These are phyloP conservation scores for Ogataea wickerhamii DNA, from an alignment of 805 yeast genomes.

Conservation along the genomic window DNA sequence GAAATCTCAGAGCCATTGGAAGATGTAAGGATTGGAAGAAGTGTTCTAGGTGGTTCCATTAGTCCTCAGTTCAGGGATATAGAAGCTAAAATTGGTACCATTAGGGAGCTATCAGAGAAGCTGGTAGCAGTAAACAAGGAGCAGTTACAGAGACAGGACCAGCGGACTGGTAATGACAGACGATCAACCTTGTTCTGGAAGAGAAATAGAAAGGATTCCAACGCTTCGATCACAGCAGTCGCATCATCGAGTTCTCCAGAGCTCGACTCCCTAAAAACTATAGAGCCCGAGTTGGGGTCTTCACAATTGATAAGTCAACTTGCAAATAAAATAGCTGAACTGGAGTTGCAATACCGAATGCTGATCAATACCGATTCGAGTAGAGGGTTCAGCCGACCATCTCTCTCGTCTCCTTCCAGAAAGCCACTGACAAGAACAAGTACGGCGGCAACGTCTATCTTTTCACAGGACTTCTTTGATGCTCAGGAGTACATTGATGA, in stretches of 20 bases:
- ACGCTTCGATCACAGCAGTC: background rate
- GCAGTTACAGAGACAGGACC: constrained; percentile 6
- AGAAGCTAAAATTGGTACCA: constrained; percentile 16
- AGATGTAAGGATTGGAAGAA: constrained; percentile 19
- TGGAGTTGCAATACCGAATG: constrained; percentile 23
- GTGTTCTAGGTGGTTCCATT: constrained; percentile 2
- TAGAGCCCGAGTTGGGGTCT: constrained; percentile 4
- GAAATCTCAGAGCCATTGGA: constrained; percentile 8
- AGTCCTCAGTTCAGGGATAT: constrained; percentile 14
- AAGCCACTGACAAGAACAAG: constrained; percentile 24
- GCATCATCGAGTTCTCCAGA: constrained; percentile 4
- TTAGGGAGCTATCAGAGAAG: constrained; percentile 17
- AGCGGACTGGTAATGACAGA: constrained; percentile 11
- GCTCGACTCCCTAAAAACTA: background rate
- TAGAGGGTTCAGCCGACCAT: constrained; percentile 21
- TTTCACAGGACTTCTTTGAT: constrained; percentile 58
- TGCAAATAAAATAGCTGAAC: constrained; percentile 15
- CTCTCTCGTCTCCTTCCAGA: constrained; percentile 23
- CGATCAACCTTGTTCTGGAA: constrained; percentile 24
- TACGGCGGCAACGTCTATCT: constrained; percentile 33
- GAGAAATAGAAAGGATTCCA: constrained; percentile 17
- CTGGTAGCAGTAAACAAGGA: constrained; percentile 7
- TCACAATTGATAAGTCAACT: constrained; percentile 13
- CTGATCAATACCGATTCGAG: constrained; percentile 21
- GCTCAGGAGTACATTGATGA: constrained; percentile 62